phyloP scores from a whole-genome alignment of 345 rosid species.

The Bruguiera sexangula region DNA sequence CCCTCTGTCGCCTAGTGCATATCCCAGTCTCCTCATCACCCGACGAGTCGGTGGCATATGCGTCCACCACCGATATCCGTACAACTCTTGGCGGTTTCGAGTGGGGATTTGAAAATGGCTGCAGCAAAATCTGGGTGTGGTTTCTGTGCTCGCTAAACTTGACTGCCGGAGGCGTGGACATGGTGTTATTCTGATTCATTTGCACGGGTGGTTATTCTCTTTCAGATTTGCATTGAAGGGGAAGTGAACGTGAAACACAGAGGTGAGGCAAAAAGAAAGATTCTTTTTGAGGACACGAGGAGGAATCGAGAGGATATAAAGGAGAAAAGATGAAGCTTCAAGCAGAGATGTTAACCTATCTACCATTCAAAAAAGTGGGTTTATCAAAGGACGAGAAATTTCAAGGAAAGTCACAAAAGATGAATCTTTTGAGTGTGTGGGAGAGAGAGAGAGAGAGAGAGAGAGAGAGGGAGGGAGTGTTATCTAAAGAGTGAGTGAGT shows the following conservation, averaged over 20 bases:
- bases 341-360: neutral
- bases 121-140: conserved; percentile 25
- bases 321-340: conserved; percentile 25
- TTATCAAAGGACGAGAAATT: conserved; percentile 35
- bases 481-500: neutral
- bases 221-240: conserved; percentile 36
- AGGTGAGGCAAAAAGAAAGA: conserved; percentile 25
- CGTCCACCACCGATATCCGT: conserved; percentile 77
- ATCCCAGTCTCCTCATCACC: conserved; percentile 62
- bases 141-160: conserved; percentile 59
- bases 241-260: conserved; percentile 13
- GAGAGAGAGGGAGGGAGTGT: neutral
- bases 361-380: neutral
- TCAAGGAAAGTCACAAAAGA: conserved; percentile 37
- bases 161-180: conserved; percentile 12
- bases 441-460: neutral
- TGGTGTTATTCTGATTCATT: conserved; percentile 28
- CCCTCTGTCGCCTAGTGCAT: conserved; percentile 20
- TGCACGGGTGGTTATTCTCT: conserved; percentile 7
- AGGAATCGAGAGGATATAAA: conserved; percentile 25
- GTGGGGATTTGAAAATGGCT: conserved; percentile 11
- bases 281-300: conserved; percentile 44
- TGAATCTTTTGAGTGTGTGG: neutral
- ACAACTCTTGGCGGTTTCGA: conserved; percentile 41
- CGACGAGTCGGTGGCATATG: conserved; percentile 91